Percentiles rank a stretch among this genome's conserved stretches.
phyloP scores from a whole-genome alignment of 106 monocot species.

The Acorus calamus region DNA sequence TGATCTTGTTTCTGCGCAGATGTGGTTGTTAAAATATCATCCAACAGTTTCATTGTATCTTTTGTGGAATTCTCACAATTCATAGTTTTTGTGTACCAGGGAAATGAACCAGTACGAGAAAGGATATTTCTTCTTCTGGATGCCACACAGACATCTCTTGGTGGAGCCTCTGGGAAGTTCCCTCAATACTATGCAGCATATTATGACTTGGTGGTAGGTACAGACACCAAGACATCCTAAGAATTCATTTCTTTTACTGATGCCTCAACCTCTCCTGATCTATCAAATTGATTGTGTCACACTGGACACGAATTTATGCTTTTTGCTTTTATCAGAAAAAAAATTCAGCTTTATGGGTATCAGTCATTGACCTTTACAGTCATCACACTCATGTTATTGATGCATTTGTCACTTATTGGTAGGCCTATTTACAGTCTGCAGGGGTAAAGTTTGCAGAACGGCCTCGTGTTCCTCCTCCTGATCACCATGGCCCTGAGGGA shows the following conservation, averaged over 20 bases:
- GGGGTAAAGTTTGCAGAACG: constrained; percentile 70
- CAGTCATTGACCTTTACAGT: too few relatives aligned
- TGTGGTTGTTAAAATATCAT: too few relatives aligned
- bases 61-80: not conserved
- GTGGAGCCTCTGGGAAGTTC: constrained; percentile 80
- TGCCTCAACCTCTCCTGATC: too few relatives aligned
- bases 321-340: too few relatives aligned
- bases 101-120: constrained; percentile 74
- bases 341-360: too few relatives aligned
- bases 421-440: constrained; percentile 34
- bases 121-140: constrained; percentile 90
- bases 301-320: too few relatives aligned
- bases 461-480: constrained; percentile 16
- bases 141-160: constrained; percentile 84
- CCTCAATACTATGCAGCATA: constrained; percentile 88
- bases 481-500: constrained; percentile 9
- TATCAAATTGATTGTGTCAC: too few relatives aligned
- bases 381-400: too few relatives aligned
- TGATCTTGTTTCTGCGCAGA: not conserved
- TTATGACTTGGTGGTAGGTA: constrained; percentile 76
- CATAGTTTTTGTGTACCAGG: constrained; percentile 28
- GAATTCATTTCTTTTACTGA: not conserved
- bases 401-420: too few relatives aligned
- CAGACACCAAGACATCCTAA: not conserved
- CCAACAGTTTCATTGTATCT: not conserved